These are phyloP conservation scores for Hevea brasiliensis DNA, from an alignment of 345 rosid genomes.

Conservation along the genomic window DNA sequence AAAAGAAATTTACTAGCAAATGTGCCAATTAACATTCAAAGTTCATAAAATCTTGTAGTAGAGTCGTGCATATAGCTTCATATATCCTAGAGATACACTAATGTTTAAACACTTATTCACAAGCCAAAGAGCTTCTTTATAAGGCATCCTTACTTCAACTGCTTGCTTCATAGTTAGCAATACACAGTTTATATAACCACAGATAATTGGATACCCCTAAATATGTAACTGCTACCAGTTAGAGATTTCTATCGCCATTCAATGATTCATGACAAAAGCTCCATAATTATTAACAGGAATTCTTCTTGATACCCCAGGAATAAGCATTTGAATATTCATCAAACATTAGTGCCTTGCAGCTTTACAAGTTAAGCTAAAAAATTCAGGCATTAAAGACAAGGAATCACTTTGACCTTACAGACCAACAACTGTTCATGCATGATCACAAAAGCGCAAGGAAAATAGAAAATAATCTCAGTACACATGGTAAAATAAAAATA, in stretches of 20 bases:
- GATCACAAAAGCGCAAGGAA: background rate
- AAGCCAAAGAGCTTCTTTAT: background rate
- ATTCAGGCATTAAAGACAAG: background rate
- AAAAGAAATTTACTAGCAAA: background rate
- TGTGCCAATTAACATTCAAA: background rate
- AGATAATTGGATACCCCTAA: background rate
- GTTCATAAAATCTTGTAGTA: background rate
- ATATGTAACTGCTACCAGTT: background rate
- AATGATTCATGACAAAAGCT: background rate
- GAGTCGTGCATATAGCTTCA: background rate
- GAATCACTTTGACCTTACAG: background rate
- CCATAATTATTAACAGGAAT: background rate
- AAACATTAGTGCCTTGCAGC: background rate
- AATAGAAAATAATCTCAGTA: background rate
- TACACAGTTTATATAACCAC: background rate
- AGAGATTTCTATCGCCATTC: background rate
- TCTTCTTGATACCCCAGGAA: background rate
- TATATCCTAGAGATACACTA: background rate
- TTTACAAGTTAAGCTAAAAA: conserved; percentile 7
- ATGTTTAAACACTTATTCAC: background rate
- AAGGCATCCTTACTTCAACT: background rate
- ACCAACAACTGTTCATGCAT: background rate
- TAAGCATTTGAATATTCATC: background rate
- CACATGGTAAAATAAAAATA: conserved; percentile 6
- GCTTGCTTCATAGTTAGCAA: no score